Percentiles rank a stretch among this genome's conserved stretches.
phyloP scores from a whole-genome alignment of 495 filamentous ascomycete genomes.

The Neurospora sp. region DNA sequence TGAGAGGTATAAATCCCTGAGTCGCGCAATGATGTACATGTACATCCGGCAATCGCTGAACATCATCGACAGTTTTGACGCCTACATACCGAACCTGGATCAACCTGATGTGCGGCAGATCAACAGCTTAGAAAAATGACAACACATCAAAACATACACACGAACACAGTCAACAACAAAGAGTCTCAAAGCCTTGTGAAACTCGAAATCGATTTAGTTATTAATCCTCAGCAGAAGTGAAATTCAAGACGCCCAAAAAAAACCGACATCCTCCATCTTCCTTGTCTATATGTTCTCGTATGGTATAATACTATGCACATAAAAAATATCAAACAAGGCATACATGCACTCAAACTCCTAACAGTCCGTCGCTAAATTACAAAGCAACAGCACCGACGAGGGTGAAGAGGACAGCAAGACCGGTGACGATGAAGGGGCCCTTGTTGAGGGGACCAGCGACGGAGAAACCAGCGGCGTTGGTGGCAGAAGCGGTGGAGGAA shows the following conservation, averaged over 20 bases:
- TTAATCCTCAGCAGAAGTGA: not conserved
- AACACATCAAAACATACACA: not conserved
- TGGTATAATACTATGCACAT: not conserved
- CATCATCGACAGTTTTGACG: not conserved
- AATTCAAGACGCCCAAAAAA: not conserved
- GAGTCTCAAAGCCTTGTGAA: not conserved
- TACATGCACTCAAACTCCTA: no score
- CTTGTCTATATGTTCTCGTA: not conserved
- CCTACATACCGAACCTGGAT: not conserved
- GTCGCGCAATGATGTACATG: not conserved
- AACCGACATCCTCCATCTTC: not conserved
- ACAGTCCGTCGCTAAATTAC: constrained; percentile 19
- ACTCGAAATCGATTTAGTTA: not conserved
- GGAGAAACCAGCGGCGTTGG: constrained; percentile 28
- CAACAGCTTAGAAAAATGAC: not conserved
- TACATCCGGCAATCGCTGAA: not conserved
- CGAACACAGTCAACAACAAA: not conserved
- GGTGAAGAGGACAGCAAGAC: constrained; percentile 48
- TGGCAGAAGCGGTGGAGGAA: constrained; percentile 27
- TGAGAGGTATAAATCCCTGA: not conserved
- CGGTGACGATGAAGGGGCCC: constrained; percentile 44
- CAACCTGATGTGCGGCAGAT: not conserved
- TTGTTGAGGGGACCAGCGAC: constrained; percentile 38
- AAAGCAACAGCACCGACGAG: constrained; percentile 57
- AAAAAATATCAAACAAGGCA: not conserved